A percentile compares a stretch with the other conserved stretches of the same genome.
Evolutionary conservation across 768 basidiomycete species (phyloP).

Genomic region (Pleurotus pulmonarius): DNA sequence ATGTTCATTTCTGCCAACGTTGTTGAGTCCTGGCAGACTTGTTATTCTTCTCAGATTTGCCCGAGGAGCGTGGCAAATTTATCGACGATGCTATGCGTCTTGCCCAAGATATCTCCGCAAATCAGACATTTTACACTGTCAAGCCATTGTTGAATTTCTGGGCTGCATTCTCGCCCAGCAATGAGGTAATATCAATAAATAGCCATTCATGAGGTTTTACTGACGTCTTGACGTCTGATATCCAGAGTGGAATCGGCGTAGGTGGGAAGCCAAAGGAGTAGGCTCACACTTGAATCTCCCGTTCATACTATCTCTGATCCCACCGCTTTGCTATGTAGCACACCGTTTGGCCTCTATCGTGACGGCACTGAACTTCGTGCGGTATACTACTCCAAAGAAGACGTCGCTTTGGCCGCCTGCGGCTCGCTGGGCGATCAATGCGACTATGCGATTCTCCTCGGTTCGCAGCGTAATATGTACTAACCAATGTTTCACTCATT

Average conservation of each 20-base stretch:
- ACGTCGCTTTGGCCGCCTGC: slow-evolving; percentile 68
- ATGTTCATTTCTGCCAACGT: slow-evolving; percentile 21
- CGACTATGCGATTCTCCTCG: slow-evolving; percentile 73
- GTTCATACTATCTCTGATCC: too few relatives aligned
- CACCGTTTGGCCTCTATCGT: slow-evolving; percentile 72
- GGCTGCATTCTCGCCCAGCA: slow-evolving; percentile 75
- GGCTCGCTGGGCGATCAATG: slow-evolving; percentile 58
- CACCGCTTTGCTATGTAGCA: slow-evolving; percentile 35
- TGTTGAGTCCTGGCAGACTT: background rate
- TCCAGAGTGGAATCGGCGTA: slow-evolving; percentile 68
- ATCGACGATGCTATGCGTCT: slow-evolving; percentile 61
- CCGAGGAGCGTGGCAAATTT: slow-evolving; percentile 58
- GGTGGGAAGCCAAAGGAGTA: slow-evolving; percentile 70
- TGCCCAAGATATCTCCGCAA: slow-evolving; percentile 64
- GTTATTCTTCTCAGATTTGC: slow-evolving; percentile 40
- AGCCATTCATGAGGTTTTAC: background rate
- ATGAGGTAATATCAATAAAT: slow-evolving; percentile 43
- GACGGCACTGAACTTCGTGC: slow-evolving; percentile 75
- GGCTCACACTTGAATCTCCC: background rate
- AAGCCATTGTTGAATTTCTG: slow-evolving; percentile 77
- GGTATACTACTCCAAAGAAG: slow-evolving; percentile 65
- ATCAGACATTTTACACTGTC: slow-evolving; percentile 76
- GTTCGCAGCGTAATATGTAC: slow-evolving; percentile 28
- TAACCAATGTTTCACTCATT: too few relatives aligned
- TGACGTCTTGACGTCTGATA: background rate